A percentile compares a stretch with the other conserved stretches of the same genome.
Conservation (phyloP, 352 stramenopile species). For the Pythium graminicola region DNA sequence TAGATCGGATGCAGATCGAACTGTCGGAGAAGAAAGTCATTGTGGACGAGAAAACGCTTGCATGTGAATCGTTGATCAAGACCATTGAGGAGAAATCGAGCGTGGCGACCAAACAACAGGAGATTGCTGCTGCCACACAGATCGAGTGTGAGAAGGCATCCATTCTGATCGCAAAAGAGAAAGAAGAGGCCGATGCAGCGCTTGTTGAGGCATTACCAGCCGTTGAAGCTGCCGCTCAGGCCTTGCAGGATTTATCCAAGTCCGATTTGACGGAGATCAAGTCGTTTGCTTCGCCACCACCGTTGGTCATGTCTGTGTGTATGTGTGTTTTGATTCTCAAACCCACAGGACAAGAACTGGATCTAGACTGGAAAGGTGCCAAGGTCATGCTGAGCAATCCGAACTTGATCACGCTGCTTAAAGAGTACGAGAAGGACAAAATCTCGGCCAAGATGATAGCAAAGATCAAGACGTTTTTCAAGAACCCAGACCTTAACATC, state of each 20-base stretch:
- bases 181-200: constrained; percentile 89
- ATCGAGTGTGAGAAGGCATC: constrained; percentile 88
- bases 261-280: constrained; percentile 95
- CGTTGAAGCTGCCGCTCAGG: constrained; percentile 88
- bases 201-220: constrained; percentile 91
- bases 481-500: constrained; percentile 88
- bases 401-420: too few relatives aligned
- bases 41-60: constrained; percentile 92
- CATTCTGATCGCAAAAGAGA: constrained; percentile 88
- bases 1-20: constrained; percentile 93
- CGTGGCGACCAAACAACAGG: constrained; percentile 89
- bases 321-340: constrained; percentile 94
- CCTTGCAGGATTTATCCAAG: constrained; percentile 93
- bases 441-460: constrained; percentile 85
- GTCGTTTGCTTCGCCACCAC: constrained; percentile 90
- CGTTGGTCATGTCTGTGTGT: constrained; percentile 91
- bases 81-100: constrained; percentile 93
- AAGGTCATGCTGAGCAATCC: constrained; percentile 89
- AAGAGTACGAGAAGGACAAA: constrained; percentile 89
- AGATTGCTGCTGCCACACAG: constrained; percentile 87
- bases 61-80: constrained; percentile 91
- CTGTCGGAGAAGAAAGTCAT: constrained; percentile 93
- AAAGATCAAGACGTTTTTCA: constrained; percentile 83
- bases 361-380: constrained; percentile 83
- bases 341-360: constrained; percentile 89